Evolutionary conservation across 2,329 filamentous ascomycete genomes (phyloP).

Genomic region (Fusarium succisae): DNA sequence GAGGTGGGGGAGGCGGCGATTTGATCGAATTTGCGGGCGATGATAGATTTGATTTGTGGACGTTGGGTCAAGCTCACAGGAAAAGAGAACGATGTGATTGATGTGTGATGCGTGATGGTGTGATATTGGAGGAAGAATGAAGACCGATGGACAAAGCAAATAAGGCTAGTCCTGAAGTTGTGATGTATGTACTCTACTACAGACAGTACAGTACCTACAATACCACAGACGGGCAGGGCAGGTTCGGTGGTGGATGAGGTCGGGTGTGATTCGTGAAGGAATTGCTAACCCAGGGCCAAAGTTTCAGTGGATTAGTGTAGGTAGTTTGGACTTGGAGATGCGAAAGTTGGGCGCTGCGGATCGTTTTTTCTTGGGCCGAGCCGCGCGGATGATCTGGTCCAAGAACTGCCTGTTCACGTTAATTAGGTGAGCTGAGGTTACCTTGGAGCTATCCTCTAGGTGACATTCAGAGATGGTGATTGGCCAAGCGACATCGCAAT

Average conservation of each 20-base stretch:
- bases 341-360: constrained; percentile 35
- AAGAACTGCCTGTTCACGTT: constrained; percentile 32
- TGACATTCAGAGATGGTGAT: constrained; percentile 12
- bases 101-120: constrained; percentile 17
- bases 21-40: constrained; percentile 37
- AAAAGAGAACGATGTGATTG: constrained; percentile 4
- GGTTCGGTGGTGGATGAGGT: not conserved
- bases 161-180: constrained; percentile 10
- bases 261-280: constrained; percentile 7
- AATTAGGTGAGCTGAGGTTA: constrained; percentile 28
- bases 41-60: constrained; percentile 34
- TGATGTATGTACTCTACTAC: constrained; percentile 9
- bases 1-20: constrained; percentile 42
- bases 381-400: constrained; percentile 34
- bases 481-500: not conserved
- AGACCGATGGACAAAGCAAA: constrained; percentile 14
- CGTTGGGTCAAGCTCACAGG: constrained; percentile 22
- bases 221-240: not conserved
- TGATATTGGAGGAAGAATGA: constrained; percentile 16
- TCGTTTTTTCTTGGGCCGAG: constrained; percentile 37
- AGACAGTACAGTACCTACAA: not conserved
- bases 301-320: constrained; percentile 34
- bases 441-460: constrained; percentile 16
- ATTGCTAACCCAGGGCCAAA: constrained; percentile 16
- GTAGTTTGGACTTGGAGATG: constrained; percentile 27